phyloP scores from a whole-genome alignment of 2,329 filamentous ascomycete species.

The Colletotrichum chrysophilum region DNA sequence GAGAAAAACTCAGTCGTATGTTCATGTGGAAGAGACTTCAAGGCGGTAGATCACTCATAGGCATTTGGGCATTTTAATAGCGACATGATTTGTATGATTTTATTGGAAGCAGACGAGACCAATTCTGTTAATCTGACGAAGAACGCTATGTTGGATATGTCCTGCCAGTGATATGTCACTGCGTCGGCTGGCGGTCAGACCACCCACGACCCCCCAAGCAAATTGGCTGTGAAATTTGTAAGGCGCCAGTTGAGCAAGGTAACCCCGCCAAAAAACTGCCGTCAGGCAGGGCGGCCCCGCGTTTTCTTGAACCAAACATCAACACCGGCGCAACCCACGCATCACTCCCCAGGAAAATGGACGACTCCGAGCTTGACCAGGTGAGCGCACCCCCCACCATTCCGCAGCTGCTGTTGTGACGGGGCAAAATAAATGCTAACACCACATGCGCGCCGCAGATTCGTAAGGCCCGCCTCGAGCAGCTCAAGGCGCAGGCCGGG shows the following conservation, averaged over 20 bases:
- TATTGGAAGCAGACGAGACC: neutral
- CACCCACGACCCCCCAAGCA: neutral
- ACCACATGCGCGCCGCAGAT: slow-evolving; percentile 61
- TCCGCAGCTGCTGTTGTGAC: neutral
- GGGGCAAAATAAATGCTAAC: neutral
- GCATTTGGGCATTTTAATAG: neutral
- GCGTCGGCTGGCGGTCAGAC: neutral
- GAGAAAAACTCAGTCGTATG: slow-evolving; percentile 35
- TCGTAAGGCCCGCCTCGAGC: slow-evolving; percentile 87
- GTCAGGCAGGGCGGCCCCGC: slow-evolving; percentile 17
- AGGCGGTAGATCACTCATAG: neutral
- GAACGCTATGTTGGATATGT: neutral
- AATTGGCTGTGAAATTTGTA: neutral
- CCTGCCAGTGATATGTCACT: neutral
- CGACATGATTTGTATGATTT: slow-evolving; percentile 1
- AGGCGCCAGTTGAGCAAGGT: neutral
- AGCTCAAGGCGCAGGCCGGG: slow-evolving; percentile 78
- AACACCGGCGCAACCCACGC: neutral
- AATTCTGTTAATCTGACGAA: neutral
- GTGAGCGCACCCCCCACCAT: slow-evolving; percentile 22
- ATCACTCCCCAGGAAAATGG: slow-evolving; percentile 33
- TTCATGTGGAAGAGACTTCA: slow-evolving; percentile 41
- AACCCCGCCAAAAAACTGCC: slow-evolving; percentile 22
- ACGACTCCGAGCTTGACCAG: slow-evolving; percentile 50
- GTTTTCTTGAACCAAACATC: slow-evolving; percentile 16